phyloP scores from a whole-genome alignment of 139 green algal genomes.

The Nannochloris sp. region DNA sequence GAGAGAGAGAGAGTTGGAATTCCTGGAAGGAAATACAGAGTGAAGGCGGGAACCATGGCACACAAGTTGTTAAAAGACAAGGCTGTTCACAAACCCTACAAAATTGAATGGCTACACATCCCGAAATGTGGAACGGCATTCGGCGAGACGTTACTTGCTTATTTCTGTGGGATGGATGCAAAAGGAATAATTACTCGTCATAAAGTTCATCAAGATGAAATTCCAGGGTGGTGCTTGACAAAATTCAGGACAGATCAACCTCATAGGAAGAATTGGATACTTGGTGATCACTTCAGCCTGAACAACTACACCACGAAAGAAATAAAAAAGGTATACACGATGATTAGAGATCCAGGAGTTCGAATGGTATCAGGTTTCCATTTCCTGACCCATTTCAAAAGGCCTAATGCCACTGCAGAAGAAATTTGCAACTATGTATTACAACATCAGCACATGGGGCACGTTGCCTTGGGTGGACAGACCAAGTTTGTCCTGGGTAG shows the following conservation, averaged over 20 bases:
- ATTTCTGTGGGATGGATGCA: not conserved
- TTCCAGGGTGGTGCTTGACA: not conserved
- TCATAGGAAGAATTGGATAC: not conserved
- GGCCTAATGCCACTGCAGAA: not conserved
- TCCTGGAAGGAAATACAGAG: too few relatives aligned
- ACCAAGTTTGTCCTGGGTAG: not conserved
- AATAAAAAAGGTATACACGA: slow-evolving; percentile 4
- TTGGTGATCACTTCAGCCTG: slow-evolving; percentile 3
- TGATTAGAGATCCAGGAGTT: not conserved
- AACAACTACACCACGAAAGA: not conserved
- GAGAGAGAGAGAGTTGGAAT: too few relatives aligned
- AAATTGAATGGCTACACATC: slow-evolving; percentile 12
- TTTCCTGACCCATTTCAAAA: slow-evolving; percentile 5
- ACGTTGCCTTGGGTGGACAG: not conserved
- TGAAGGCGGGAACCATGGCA: too few relatives aligned
- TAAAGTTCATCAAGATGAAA: not conserved
- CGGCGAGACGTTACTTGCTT: not conserved
- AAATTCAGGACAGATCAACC: slow-evolving; percentile 2
- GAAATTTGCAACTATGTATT: not conserved
- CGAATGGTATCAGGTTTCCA: not conserved
- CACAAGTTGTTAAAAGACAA: too few relatives aligned
- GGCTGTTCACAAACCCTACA: too few relatives aligned
- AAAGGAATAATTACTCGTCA: not conserved
- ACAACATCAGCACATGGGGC: not conserved
- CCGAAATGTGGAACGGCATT: slow-evolving; percentile 4